Percentiles rank a stretch among this genome's conserved stretches.
Evolutionary conservation across 192 early-diverging fungal species (phyloP).

Genomic region (Coemansia biformis): DNA sequence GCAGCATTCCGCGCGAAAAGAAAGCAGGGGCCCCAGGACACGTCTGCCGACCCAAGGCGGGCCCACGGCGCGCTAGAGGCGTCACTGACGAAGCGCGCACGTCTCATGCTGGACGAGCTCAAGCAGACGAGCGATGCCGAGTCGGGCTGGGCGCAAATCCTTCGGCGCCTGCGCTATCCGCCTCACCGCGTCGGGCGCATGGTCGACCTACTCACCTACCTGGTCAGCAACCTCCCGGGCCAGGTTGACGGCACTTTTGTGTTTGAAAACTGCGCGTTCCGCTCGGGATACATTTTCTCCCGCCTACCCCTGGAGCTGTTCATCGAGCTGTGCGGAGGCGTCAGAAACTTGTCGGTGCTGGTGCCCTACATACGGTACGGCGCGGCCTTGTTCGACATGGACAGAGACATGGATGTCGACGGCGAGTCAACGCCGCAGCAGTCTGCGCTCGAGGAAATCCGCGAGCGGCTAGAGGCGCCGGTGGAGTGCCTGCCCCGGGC

Average conservation of each 20-base stretch:
- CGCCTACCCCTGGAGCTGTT: constrained; percentile 25
- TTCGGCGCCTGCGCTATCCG: constrained; percentile 7
- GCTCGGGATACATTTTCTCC: constrained; percentile 13
- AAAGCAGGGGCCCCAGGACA: too few relatives aligned
- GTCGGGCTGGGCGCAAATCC: constrained; percentile 5
- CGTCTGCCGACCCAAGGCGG: too few relatives aligned
- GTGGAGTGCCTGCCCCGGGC: constrained; percentile 17
- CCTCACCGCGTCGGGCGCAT: constrained; percentile 18
- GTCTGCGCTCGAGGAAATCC: constrained; percentile 17
- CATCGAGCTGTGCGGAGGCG: constrained; percentile 17
- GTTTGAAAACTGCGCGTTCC: constrained; percentile 21
- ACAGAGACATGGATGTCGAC: neutral
- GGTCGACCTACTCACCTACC: constrained; percentile 17
- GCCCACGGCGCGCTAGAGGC: neutral
- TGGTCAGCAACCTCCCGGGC: constrained; percentile 12
- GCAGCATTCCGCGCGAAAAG: too few relatives aligned
- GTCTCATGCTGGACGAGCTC: constrained; percentile 1
- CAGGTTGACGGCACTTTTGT: constrained; percentile 12
- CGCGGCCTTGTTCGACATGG: neutral
- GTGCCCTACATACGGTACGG: constrained; percentile 30
- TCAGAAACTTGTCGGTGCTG: constrained; percentile 3
- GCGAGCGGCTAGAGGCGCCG: constrained; percentile 20
- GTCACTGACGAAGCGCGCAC: constrained; percentile 10
- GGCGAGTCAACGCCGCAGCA: neutral
- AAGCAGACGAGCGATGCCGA: neutral